Evolutionary conservation across 805 yeast species (phyloP), one percentile per base, ranked within the genome.

Genomic region (Debaryomyces tyrocola): DNA sequence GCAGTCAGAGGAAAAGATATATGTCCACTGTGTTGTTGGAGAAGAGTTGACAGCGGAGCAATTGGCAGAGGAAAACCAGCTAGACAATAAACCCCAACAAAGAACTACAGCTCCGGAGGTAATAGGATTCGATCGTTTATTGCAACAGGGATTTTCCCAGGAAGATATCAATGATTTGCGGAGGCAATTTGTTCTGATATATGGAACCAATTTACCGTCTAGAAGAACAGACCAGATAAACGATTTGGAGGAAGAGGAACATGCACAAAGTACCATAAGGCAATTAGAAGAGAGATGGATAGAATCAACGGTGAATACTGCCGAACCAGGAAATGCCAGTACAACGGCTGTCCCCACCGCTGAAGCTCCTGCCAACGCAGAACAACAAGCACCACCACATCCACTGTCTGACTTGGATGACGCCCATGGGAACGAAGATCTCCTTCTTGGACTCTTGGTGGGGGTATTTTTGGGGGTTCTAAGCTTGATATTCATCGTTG

Each of bases 261-360:
- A 49, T 24, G 48, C 69, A 14, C 67, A 61, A 44, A 54, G 59
- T 29, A 43, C 77, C 47, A 64, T 84, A 1, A 62, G 89, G 42
- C 84, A 84, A 52, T 63, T 89, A 47, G 96, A 90, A 60, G 96
- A 90, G 54, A 74, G 88, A 46, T 90, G 96, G 96, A 86, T 90
- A 50, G 94, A 90, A 53, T 82, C 85, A 40, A 85, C 90, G 0
- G 87, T 80, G 4, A 77, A 77, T 46, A 20, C 38, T 7, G 17
- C 12, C 34, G 34, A 31, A 14, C 17, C 17, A n/a, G 76, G 76
- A 43, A 75, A 74, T 44, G 78, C 73, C 41, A 77, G 70, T n/a
- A 48, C 41, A 5, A 28, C 49, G 7, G 37, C 43, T 6, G 46
- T 43, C 9, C 40, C 43, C 11, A 37, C 50, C 5, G 46, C 45